Conservation (phyloP, 1,284 basidiomycete species). For the Malassezia slooffiae region DNA sequence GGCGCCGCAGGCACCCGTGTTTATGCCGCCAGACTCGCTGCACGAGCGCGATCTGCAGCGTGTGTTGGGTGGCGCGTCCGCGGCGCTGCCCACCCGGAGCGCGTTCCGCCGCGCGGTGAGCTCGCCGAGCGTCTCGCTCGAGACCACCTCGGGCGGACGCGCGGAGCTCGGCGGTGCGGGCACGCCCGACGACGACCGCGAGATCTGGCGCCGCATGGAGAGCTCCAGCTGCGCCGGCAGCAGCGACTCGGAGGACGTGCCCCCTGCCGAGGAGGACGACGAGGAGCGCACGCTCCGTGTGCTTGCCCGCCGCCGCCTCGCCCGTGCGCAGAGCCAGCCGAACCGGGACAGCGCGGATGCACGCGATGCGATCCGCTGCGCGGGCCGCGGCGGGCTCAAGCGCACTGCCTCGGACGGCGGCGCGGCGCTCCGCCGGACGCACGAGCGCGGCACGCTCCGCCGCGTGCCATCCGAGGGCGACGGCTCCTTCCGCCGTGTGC, state of each 20-base stretch:
- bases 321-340: slow-evolving; percentile 3
- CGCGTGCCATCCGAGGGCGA: background rate
- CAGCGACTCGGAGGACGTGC: slow-evolving; percentile 10
- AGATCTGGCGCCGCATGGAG: slow-evolving; percentile 35
- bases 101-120: slow-evolving; percentile 22
- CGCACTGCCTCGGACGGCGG: background rate
- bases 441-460: background rate
- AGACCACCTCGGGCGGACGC: slow-evolving; percentile 25
- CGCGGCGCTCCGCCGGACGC: background rate
- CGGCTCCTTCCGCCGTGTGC: slow-evolving; percentile 8
- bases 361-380: slow-evolving; percentile 16
- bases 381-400: slow-evolving; percentile 4
- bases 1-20: too few relatives aligned
- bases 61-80: background rate
- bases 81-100: slow-evolving; percentile 18
- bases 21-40: too few relatives aligned
- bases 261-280: slow-evolving; percentile 26
- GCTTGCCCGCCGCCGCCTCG: slow-evolving; percentile 26
- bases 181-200: slow-evolving; percentile 10
- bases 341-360: slow-evolving; percentile 20
- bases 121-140: slow-evolving; percentile 23
- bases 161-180: slow-evolving; percentile 30
- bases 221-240: slow-evolving; percentile 31
- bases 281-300: slow-evolving; percentile 38
- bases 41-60: background rate